Evolutionary conservation across 2,329 filamentous ascomycete genomes (phyloP), one percentile per base, ranked within the genome.

Genomic region (Calonectria pteridis): DNA sequence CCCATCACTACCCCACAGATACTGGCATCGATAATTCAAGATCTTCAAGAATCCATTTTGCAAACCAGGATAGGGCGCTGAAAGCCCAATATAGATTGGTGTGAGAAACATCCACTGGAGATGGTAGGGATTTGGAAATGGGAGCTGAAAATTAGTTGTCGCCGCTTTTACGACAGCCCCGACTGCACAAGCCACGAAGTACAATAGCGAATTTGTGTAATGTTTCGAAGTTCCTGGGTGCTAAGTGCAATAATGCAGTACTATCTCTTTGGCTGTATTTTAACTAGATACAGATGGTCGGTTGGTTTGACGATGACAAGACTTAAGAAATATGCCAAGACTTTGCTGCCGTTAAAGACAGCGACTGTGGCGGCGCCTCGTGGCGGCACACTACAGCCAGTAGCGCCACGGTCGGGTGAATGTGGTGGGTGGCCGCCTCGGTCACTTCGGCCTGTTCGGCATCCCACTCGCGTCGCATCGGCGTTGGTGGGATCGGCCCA

Each of bases 381-480:
- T 43, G 40, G 18, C 7, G 40, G 40, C 40, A 43, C 40, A 9
- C n/a, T 6, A 43, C 16, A 40, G 37, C 6, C 33, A 33, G 13
- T 33, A 43, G 9, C 43, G n/a, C 43, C 43, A n/a, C 43, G n/a
- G 43, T 23, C n/a, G 43, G 43, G 7, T 23, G 10, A 46, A 46
- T 46, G 18, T 46, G 20, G 20, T 9, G 6, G 18, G 6, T n/a
- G n/a, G n/a, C 10, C 50, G 16, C 16, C 14, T 55, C 51, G 29
- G 51, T 20, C 51, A 55, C 33, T 40, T 62, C 55, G 55, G 55
- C 35, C 55, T 28, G 3, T n/a, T 62, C 55, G 55, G 55, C 16
- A 62, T 62, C 55, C 55, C 55, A 62, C 55, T n/a, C 55, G 53
- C 31, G 55, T 40, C 33, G 14, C 14, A 62, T 62, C 55, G 55